A percentile compares a stretch with the other conserved stretches of the same genome.
phyloP scores from a whole-genome alignment of 2,329 filamentous ascomycete genomes.

The Chrysoporthe deuterocubensis region DNA sequence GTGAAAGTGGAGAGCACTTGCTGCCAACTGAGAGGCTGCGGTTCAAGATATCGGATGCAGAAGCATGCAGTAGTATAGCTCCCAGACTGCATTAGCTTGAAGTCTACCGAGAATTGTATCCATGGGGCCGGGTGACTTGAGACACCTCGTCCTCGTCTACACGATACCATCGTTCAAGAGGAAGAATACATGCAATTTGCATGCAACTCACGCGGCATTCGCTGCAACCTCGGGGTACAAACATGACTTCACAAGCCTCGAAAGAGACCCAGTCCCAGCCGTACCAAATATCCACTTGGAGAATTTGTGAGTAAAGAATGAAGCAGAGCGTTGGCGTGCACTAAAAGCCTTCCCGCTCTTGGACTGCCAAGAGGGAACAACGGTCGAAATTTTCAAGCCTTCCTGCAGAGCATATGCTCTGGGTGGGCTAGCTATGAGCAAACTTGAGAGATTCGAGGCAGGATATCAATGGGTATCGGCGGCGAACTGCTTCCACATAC shows the following conservation, averaged over 20 bases:
- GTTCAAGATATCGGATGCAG: background rate
- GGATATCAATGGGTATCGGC: background rate
- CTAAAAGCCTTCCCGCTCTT: background rate
- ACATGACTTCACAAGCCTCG: background rate
- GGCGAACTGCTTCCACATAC: background rate
- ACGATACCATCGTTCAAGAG: background rate
- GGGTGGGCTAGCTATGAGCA: background rate
- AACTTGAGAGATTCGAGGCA: background rate
- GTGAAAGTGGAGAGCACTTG: slow-evolving; percentile 9
- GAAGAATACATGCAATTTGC: background rate
- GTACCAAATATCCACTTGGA: background rate
- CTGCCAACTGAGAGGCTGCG: background rate
- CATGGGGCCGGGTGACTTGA: background rate
- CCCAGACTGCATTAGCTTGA: slow-evolving; percentile 8
- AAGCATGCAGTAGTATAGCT: background rate
- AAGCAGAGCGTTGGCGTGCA: background rate
- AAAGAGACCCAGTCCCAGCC: background rate
- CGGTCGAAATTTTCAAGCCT: background rate
- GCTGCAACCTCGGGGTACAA: background rate
- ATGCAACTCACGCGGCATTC: background rate
- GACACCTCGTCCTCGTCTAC: slow-evolving; percentile 5
- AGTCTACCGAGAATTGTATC: background rate
- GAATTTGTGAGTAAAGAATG: background rate
- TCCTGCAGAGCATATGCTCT: background rate
- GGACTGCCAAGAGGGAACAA: background rate